Base-by-base conservation (phyloP, 2,329 filamentous ascomycete genomes). In the Aspergillus fumigatiaffinis region DNA sequence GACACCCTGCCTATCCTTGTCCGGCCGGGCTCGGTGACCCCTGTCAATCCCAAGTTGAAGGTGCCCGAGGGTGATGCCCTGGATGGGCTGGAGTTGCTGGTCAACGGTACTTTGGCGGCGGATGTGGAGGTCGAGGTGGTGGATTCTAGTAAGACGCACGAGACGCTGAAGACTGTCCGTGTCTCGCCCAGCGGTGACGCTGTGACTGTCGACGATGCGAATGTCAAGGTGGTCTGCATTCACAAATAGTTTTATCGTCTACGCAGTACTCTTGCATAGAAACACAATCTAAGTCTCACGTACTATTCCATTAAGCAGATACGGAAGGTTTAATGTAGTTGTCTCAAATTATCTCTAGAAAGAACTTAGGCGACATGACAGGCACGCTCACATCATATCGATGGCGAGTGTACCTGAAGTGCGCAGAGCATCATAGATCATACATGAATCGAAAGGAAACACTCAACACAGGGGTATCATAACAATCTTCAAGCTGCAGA, bases 1-100 rank as follows among this genome's bases (percentile, higher is more conserved):
- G 80, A 80, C 49, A 84, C 80, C 1, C 66, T 87, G 59, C 84
- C 85, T 3, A 70, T 87, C 2, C 82, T 86, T 42, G 78, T 87
- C 28, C 76, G 84, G 3, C 82, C 84, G 3, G 67, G 68, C 1
- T 66, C 68, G 1, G 68, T 68, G 20, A 73, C 68, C 3, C 54
- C 65, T 10, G 55, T 67, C 7, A 73, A 73, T 48, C 63, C 64
- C 4, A 62, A 57, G 42, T 44, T 72, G 49, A 67, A 63, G 52
- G 62, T 54, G 3, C 67, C 70, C 2, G 62, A 69, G 35, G 67
- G 61, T 49, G 67, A 71, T 61, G 61, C 68, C 12, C 44, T 71
- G 42, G 55, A 64, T 12, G 71, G 69, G 1, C 54, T 73, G 47
- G 65, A 73, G 60, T 50, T 72, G 38, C 49, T 73, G 53, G 62